Conservation (phyloP, 108 stramenopile genomes). For the Cylindrotheca closterium region DNA sequence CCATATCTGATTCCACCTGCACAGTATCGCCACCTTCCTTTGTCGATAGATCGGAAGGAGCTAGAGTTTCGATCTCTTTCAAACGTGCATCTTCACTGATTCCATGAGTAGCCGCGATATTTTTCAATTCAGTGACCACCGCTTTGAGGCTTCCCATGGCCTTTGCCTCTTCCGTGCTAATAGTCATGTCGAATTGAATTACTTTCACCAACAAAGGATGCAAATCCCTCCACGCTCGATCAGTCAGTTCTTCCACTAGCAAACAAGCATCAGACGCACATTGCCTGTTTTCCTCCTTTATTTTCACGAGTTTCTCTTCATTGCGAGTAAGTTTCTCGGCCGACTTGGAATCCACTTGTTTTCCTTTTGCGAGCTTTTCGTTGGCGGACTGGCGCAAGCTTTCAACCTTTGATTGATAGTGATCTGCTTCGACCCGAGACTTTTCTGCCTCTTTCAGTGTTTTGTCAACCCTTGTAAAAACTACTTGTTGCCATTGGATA, state of each 20-base stretch:
- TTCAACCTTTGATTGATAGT: constrained; percentile 79
- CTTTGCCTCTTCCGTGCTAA: constrained; percentile 60
- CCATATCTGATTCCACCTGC: constrained; percentile 33
- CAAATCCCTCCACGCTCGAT: constrained; percentile 78
- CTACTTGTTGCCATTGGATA: constrained; percentile 76
- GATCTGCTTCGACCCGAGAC: constrained; percentile 73
- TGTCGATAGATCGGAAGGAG: constrained; percentile 46
- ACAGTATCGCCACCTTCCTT: constrained; percentile 19
- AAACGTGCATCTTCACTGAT: constrained; percentile 62
- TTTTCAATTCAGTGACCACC: constrained; percentile 56
- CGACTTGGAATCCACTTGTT: constrained; percentile 49
- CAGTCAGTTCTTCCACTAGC: constrained; percentile 77
- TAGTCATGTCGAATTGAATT: constrained; percentile 72
- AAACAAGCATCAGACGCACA: constrained; percentile 61
- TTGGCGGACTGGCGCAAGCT: constrained; percentile 51
- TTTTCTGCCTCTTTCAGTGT: constrained; percentile 63
- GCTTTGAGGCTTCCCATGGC: constrained; percentile 35
- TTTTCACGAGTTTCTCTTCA: constrained; percentile 68
- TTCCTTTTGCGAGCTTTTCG: constrained; percentile 72
- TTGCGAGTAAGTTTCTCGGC: constrained; percentile 74
- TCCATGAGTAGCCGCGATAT: constrained; percentile 45
- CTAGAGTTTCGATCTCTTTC: constrained; percentile 61
- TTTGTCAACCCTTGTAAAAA: constrained; percentile 49
- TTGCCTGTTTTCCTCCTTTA: constrained; percentile 53
- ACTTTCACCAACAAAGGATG: constrained; percentile 79